These are phyloP conservation scores for Colletotrichum sp. DNA, from an alignment of 2,329 filamentous ascomycete species.

Conservation along the genomic window DNA sequence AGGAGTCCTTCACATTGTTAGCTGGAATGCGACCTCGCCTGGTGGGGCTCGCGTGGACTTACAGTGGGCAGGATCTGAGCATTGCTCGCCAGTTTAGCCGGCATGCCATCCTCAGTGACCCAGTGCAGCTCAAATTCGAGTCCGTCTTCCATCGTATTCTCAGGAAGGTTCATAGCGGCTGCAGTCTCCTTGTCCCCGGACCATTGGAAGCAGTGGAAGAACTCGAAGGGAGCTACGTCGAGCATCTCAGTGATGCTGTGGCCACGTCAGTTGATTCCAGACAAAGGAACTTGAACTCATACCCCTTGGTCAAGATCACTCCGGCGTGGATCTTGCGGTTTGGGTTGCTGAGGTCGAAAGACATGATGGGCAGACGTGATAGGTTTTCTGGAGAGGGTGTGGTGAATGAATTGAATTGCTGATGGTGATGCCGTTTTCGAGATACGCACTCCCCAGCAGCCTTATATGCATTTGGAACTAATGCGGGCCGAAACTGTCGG, in stretches of 20 bases:
- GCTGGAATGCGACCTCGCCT: too few species aligned
- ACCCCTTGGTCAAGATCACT: conserved; percentile 34
- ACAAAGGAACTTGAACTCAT: background rate
- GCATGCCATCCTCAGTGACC: conserved; percentile 32
- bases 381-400: background rate
- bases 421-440: background rate
- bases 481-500: too few species aligned
- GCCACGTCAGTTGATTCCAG: background rate
- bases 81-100: conserved; percentile 27
- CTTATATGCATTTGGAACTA: background rate
- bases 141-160: conserved; percentile 13
- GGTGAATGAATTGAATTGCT: background rate
- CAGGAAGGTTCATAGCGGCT: conserved; percentile 1
- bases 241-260: conserved; percentile 35
- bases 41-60: background rate
- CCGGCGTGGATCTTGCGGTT: conserved; percentile 30
- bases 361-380: background rate
- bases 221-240: conserved; percentile 38
- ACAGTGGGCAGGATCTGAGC: conserved; percentile 35
- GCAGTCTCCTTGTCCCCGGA: conserved; percentile 18
- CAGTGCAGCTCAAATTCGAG: conserved; percentile 37
- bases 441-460: background rate
- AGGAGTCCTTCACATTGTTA: conserved; percentile 35
- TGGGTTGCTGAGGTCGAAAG: conserved; percentile 28
- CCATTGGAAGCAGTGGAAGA: conserved; percentile 27